These are phyloP conservation scores for Suillus decipiens DNA, from an alignment of 768 basidiomycete species.

Conservation along the genomic window DNA sequence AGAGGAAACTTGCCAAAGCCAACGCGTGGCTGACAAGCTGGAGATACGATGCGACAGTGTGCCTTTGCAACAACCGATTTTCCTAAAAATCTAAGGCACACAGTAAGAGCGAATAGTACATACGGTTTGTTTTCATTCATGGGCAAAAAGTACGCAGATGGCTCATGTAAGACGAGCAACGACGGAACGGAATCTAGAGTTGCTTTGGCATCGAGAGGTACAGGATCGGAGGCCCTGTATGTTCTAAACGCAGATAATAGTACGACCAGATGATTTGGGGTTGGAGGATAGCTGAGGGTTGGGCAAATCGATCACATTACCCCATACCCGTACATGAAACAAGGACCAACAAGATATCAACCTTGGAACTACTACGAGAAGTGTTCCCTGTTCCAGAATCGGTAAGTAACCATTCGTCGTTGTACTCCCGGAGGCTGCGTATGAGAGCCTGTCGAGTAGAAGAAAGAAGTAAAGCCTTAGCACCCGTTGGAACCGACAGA, in stretches of 20 bases:
- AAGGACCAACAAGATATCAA: slow-evolving; percentile 56
- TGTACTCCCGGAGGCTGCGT: slow-evolving; percentile 43
- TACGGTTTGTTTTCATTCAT: slow-evolving; percentile 25
- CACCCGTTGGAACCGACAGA: slow-evolving; percentile 44
- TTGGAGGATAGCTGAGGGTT: slow-evolving; percentile 59
- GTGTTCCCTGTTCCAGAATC: slow-evolving; percentile 42
- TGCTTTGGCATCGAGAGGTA: slow-evolving; percentile 31
- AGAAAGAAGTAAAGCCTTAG: slow-evolving; percentile 49
- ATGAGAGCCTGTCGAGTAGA: slow-evolving; percentile 51
- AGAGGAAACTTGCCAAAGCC: slow-evolving; percentile 39
- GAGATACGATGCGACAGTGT: slow-evolving; percentile 53
- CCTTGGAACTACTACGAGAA: slow-evolving; percentile 40
- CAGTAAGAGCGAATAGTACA: slow-evolving; percentile 13
- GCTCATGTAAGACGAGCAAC: slow-evolving; percentile 62
- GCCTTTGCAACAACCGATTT: slow-evolving; percentile 19
- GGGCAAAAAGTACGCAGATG: slow-evolving; percentile 53
- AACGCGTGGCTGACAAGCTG: slow-evolving; percentile 50
- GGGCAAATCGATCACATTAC: slow-evolving; percentile 14
- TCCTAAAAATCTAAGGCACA: slow-evolving; percentile 4
- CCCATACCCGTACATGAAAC: slow-evolving; percentile 6
- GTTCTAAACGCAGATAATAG: slow-evolving; percentile 51
- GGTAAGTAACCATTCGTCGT: slow-evolving; percentile 46
- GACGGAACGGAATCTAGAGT: slow-evolving; percentile 44
- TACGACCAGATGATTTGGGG: slow-evolving; percentile 54
- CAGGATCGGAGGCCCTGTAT: slow-evolving; percentile 23